Evolutionary conservation across 2,329 filamentous ascomycete genomes (phyloP), one percentile per base, ranked within the genome.

Genomic region (Coleophoma eucalyptorum): DNA sequence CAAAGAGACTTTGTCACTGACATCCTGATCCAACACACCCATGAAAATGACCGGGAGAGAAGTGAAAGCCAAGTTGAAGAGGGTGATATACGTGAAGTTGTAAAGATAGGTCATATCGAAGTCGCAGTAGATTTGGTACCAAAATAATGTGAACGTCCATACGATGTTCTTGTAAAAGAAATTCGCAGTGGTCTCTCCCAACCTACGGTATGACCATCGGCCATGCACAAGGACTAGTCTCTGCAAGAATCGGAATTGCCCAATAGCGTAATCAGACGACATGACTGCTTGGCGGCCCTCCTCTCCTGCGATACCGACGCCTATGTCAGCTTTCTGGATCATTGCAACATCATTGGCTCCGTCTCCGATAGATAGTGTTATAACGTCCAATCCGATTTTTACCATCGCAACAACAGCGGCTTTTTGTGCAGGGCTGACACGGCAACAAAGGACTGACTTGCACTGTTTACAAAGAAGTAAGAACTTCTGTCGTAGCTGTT

Each of bases 91-190:
- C 37, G 90, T 95, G 75, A 96, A 97, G 69, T 99, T 94, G 73
- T 95, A 97, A 48, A 97, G 83, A 67, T 97, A 97, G 43, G 92
- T 93, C 69, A 93, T 90, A 73, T 99, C 94, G 68, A 95, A 97
- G 71, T 96, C 87, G 76, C 89, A 90, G 71, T 88, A 97, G 49
- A 96, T 90, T 67, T 95, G 91, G 71, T 89, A 99, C 93, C 93
- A 97, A 78, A 97, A 97, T 51, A 99, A 88, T 41, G 87, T 82
- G 65, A 97, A 93, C 1, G 90, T 94, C 94, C 94, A 99, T 48
- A 97, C 87, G 71, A 99, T 88, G 75, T 97, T 97, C 87, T 99
- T 99, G 83, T 97, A 99, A 77, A 99, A 99, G 79, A 99, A 99
- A 69, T 97, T 99, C 68, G 91, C 90, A 64, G 95, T 96, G 44